Evolutionary conservation across 306 rosid species (phyloP), one percentile per base, ranked within the genome.

Genomic region (Lagenaria siceraria): DNA sequence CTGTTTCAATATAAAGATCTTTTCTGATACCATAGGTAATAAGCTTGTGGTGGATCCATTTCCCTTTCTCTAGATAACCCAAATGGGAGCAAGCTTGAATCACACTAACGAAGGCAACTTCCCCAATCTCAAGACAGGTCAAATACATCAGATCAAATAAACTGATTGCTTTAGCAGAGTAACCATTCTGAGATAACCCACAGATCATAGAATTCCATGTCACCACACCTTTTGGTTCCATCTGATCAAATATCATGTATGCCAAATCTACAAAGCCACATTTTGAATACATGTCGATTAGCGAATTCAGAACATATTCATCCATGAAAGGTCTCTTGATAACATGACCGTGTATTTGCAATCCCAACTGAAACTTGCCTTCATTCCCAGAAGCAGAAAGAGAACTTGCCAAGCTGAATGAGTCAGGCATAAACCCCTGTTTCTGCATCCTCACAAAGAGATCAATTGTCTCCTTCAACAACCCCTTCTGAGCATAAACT

Each of bases 121-220:
- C 93, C 63, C 90, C 83, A 25, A 90, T 81, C 84, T 87, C 85
- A 21, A 75, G 88, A 63, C 84, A n/a, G 76, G 78, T 84, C 21
- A 76, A 64, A 78, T 77, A 87, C 88, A 92, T 91, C 80, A 86
- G 77, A 79, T 94, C 92, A 74, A 92, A 94, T 74, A 94, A 86
- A 52, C 55, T 79, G 66, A 94, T 88, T 79, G 96, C 98, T 79
- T 86, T 90, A 75, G 65, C 79, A 61, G 97, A 83, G 76, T 85
- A 27, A 35, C 97, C 96, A 77, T 87, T 89, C 77, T 89, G 95
- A 52, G 93, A 86, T 85, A 89, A 87, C 64, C 96, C 97, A 77
- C 86, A 87, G 35, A 94, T 87, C 93, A 92, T 90, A 83, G 91
- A 92, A 79, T 92, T 94, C 97, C 96, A 91, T 10, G 97, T 84